Evolutionary conservation across 2,329 filamentous ascomycete genomes (phyloP).

Genomic region (Pseudogymnoascus sp.): DNA sequence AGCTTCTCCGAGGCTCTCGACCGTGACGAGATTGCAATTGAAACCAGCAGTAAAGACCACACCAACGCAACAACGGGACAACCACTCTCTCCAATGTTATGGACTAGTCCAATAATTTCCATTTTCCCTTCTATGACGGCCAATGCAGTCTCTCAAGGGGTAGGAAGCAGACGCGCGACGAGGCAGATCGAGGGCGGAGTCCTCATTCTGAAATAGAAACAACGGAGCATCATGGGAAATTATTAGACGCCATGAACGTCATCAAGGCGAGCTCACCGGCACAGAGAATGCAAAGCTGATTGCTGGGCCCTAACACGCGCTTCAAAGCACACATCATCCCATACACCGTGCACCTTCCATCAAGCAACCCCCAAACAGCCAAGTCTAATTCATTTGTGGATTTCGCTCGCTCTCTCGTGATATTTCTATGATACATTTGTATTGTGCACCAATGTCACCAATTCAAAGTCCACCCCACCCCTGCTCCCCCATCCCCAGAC

Average conservation of each 20-base stretch:
- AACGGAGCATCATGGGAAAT: no score
- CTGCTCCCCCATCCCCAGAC: background rate
- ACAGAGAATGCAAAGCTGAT: background rate
- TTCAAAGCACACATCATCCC: background rate
- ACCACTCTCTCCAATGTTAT: background rate
- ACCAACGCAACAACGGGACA: background rate
- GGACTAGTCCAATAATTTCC: background rate
- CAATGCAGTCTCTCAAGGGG: no score
- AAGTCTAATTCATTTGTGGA: background rate
- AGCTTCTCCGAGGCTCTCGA: background rate
- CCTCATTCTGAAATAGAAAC: no score
- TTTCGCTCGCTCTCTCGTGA: conserved; percentile 24
- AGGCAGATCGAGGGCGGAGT: no score
- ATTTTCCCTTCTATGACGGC: no score
- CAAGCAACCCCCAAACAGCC: conserved; percentile 30
- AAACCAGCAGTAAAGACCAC: background rate
- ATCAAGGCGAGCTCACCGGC: no score
- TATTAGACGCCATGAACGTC: no score
- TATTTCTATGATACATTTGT: conserved; percentile 30
- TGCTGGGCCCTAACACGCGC: background rate
- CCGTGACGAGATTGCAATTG: background rate
- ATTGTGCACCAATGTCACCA: conserved; percentile 7
- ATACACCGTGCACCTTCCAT: conserved; percentile 19
- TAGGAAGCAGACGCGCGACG: no score
- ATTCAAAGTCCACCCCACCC: conserved; percentile 1